Evolutionary conservation across 306 rosid species (phyloP).

Genomic region (Vigna nakashimae): DNA sequence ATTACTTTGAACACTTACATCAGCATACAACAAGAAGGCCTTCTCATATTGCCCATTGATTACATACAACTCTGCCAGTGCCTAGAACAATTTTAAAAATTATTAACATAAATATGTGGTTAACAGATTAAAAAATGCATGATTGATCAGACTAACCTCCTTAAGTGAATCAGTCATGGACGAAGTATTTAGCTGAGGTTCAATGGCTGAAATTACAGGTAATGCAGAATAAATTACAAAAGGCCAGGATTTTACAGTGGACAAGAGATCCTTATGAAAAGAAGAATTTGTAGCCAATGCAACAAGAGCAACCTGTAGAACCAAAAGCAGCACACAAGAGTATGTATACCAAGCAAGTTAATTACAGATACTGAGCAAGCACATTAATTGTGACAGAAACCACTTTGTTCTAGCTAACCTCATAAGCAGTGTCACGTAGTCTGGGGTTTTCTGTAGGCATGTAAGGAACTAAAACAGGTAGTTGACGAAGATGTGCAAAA

Average conservation of each 20-base stretch:
- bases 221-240: conserved; percentile 74
- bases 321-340: conserved; percentile 38
- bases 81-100: conserved; percentile 59
- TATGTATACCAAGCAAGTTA: conserved; percentile 30
- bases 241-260: conserved; percentile 89
- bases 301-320: conserved; percentile 91
- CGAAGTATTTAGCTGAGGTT: conserved; percentile 89
- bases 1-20: conserved; percentile 68
- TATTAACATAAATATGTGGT: conserved; percentile 27
- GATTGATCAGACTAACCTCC: conserved; percentile 66
- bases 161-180: conserved; percentile 85
- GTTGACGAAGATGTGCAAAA: conserved; percentile 98
- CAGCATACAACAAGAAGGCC: conserved; percentile 92
- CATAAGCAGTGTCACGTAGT: conserved; percentile 94
- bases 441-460: conserved; percentile 87
- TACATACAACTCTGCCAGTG: conserved; percentile 87
- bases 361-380: conserved; percentile 2
- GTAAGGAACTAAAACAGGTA: conserved; percentile 90
- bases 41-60: conserved; percentile 85
- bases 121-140: conserved; percentile 29
- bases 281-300: conserved; percentile 89
- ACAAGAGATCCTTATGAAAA: conserved; percentile 81
- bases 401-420: conserved; percentile 66
- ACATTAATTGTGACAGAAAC: conserved; percentile 17
- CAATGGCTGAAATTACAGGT: conserved; percentile 93